Percentiles rank a stretch among this genome's conserved stretches.
These are phyloP conservation scores for Nannochloris sp. DNA, from an alignment of 139 green algal species.

Conservation along the genomic window DNA sequence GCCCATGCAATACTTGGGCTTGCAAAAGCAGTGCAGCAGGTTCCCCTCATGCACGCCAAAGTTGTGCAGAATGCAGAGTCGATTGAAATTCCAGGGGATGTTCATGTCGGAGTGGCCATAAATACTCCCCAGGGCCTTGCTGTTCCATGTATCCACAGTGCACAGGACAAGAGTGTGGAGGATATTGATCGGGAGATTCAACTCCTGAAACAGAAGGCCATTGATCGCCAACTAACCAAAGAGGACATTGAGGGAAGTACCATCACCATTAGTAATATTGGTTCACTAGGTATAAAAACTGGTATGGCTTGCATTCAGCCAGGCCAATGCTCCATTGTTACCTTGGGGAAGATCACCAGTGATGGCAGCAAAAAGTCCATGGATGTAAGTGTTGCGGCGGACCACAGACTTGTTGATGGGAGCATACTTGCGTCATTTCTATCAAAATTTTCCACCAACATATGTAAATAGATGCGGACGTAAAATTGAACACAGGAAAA, in stretches of 20 bases:
- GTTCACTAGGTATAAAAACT: conserved; percentile 75
- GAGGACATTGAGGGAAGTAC: conserved; percentile 63
- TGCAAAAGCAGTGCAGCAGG: conserved; percentile 50
- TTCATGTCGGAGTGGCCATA: conserved; percentile 90
- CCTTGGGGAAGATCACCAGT: conserved; percentile 46
- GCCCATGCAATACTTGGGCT: conserved; percentile 63
- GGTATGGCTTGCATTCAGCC: conserved; percentile 66
- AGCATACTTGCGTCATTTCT: conserved; percentile 65
- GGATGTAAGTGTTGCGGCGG: conserved; percentile 21
- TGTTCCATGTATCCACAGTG: conserved; percentile 75
- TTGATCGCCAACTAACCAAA: conserved; percentile 40
- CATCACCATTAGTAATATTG: conserved; percentile 86
- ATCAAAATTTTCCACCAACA: not conserved
- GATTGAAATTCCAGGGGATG: conserved; percentile 33
- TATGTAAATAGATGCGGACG: too few species aligned
- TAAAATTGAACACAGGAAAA: too few species aligned
- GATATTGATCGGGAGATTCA: conserved; percentile 59
- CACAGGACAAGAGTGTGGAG: conserved; percentile 39
- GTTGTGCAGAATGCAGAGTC: conserved; percentile 12
- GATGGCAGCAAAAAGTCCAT: conserved; percentile 8
- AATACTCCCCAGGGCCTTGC: conserved; percentile 70
- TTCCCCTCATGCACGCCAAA: conserved; percentile 66
- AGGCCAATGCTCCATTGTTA: conserved; percentile 75
- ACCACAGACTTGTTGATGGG: conserved; percentile 72
- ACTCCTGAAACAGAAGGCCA: conserved; percentile 55